Percentiles rank a stretch among this genome's conserved stretches.
Conservation (phyloP, 2,329 filamentous ascomycete genomes). For the Pseudogymnoascus sp. region DNA sequence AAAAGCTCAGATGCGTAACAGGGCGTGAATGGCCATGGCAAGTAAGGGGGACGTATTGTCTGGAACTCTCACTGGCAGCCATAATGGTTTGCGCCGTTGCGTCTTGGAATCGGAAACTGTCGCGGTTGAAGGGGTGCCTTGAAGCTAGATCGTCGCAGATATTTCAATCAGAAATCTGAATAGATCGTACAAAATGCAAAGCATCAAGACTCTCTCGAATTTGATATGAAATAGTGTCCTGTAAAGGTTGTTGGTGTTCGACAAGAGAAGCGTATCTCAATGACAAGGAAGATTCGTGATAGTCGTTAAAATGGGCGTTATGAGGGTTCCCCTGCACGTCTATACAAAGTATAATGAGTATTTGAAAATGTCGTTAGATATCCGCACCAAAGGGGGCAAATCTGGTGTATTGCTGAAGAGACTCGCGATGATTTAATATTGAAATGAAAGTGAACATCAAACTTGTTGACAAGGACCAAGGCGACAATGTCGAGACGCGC, state of each 20-base stretch:
- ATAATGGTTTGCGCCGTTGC: conserved; percentile 16
- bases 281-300: conserved; percentile 10
- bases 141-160: conserved; percentile 1
- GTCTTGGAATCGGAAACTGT: background rate
- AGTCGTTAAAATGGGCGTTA: conserved; percentile 7
- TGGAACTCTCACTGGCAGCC: conserved; percentile 23
- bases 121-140: background rate
- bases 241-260: background rate
- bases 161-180: conserved; percentile 3
- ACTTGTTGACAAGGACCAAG: conserved; percentile 3
- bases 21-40: conserved; percentile 69
- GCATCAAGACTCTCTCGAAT: background rate
- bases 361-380: conserved; percentile 4
- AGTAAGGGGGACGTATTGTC: conserved; percentile 53
- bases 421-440: background rate
- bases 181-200: background rate
- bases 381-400: background rate
- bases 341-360: conserved; percentile 6
- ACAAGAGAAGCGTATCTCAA: background rate
- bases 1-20: conserved; percentile 66
- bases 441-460: conserved; percentile 7
- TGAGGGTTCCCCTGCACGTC: background rate
- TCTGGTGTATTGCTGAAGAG: background rate
- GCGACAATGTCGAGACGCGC: conserved; percentile 6
- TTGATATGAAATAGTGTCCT: background rate